Evolutionary conservation across 208 protist species (phyloP).

Genomic region (Trypanosoma avium): DNA sequence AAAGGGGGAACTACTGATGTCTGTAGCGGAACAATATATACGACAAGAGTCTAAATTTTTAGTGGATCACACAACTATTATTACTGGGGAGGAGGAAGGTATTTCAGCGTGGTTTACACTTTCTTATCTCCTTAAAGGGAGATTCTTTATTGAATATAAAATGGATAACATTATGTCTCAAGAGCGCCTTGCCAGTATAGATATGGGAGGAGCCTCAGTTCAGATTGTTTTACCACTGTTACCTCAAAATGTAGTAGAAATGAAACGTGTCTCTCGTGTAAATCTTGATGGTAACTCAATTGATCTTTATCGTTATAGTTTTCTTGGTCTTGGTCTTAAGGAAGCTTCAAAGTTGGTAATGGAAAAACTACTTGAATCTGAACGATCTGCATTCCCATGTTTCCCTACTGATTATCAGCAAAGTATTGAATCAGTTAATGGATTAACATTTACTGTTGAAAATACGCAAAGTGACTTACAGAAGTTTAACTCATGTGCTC

Average conservation of each 20-base stretch:
- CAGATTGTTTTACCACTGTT: conserved; percentile 72
- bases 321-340: conserved; percentile 76
- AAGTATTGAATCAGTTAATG: neutral
- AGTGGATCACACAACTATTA: conserved; percentile 42
- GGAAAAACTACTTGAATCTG: neutral
- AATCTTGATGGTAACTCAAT: conserved; percentile 15
- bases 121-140: conserved; percentile 70
- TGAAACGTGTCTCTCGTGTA: conserved; percentile 33
- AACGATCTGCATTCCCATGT: conserved; percentile 23
- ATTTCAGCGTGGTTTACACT: conserved; percentile 81
- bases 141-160: no score
- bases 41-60: conserved; percentile 28
- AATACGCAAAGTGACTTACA: conserved; percentile 7
- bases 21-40: conserved; percentile 26
- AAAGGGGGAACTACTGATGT: conserved; percentile 33
- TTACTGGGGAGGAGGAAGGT: conserved; percentile 72
- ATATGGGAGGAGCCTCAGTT: conserved; percentile 82
- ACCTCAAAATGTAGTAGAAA: conserved; percentile 27
- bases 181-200: conserved; percentile 42
- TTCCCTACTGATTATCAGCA: conserved; percentile 24
- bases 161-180: no score
- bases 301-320: conserved; percentile 74
- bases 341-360: conserved; percentile 41
- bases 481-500: conserved; percentile 31
- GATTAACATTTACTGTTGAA: neutral